These are phyloP conservation scores for Clonostachys rhizophaga DNA, from an alignment of 2,329 filamentous ascomycete species.

Conservation along the genomic window DNA sequence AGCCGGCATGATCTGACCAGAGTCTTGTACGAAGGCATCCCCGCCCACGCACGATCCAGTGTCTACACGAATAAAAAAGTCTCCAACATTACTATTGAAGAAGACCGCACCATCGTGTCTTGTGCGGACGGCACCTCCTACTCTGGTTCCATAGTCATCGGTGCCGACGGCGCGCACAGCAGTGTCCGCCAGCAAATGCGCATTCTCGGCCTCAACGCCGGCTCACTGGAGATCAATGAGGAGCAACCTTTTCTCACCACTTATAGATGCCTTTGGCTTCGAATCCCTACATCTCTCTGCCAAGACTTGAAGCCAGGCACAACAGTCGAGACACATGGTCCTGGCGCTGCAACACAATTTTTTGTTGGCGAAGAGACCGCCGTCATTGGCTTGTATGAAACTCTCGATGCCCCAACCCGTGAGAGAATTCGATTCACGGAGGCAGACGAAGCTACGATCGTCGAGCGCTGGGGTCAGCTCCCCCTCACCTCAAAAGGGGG, in stretches of 20 bases:
- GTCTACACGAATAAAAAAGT: neutral
- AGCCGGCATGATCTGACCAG: neutral
- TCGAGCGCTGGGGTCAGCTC: slow-evolving; percentile 14
- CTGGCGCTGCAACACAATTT: slow-evolving; percentile 6
- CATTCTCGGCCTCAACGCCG: slow-evolving; percentile 13
- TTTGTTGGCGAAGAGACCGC: slow-evolving; percentile 11
- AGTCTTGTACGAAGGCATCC: neutral
- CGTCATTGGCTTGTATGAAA: slow-evolving; percentile 17
- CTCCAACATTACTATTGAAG: neutral
- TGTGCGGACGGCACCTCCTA: neutral
- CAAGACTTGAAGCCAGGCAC: neutral
- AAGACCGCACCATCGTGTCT: neutral
- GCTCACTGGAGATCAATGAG: slow-evolving; percentile 8
- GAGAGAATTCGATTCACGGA: slow-evolving; percentile 15
- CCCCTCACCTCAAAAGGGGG: slow-evolving; percentile 1
- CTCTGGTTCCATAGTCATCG: slow-evolving; percentile 6
- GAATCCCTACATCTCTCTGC: slow-evolving; percentile 11
- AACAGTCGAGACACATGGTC: neutral
- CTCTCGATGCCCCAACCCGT: slow-evolving; percentile 13
- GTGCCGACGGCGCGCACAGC: slow-evolving; percentile 12
- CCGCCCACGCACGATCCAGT: neutral
- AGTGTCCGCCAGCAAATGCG: slow-evolving; percentile 13
- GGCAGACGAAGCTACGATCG: slow-evolving; percentile 14
- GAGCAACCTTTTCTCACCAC: slow-evolving; percentile 20
- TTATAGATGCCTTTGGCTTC: slow-evolving; percentile 25